Evolutionary conservation across 1,139 yeast genomes (phyloP), one percentile per base, ranked within the genome.

Genomic region (Pichia sp.): DNA sequence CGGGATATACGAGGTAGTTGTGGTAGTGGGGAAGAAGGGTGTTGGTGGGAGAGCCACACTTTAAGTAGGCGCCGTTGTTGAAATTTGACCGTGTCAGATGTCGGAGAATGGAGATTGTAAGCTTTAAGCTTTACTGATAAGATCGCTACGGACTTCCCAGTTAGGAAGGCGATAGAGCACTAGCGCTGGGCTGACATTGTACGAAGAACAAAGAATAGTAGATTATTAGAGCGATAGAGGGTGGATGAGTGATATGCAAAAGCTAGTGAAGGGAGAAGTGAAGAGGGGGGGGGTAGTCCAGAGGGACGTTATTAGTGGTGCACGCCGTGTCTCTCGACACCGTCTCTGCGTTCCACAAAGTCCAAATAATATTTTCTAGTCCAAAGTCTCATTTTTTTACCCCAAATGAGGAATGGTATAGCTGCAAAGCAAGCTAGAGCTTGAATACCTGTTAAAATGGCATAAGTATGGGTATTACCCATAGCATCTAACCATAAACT

Each of bases 381-480:
- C 66, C 69, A 67, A 37, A 58, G 65, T 51, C 94, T 71, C 64
- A 81, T 74, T 9, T 60, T 49, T 60, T 84, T 84, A 22, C 94
- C 94, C 66, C 74, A 83, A 40, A 70, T 63, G 39, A 81, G 67
- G 58, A 75, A 74, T 11, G 93, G 91, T 36, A 80, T 57, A 21
- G 83, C 76, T 24, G 72, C 53, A 36, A 74, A 68, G 51, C 80
- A 72, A 21, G 81, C 67, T 19, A 72, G 73, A 50, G 82, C 75
- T 56, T 80, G 82, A 40, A 84, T 66, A 8, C 74, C 77, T 2
- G 91, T 88, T 48, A 83, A 66, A 6, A 82, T 80, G 47, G 82
- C 78, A 55, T 81, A 83, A 0, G 93, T 79, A 47, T 78, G 74
- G 31, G 76, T 69, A 19, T 79, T 75, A 3, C 94, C 93, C 23